These are phyloP conservation scores for Pyrenophora tritici-repentis DNA, from an alignment of 2,329 filamentous ascomycete genomes.

Conservation along the genomic window DNA sequence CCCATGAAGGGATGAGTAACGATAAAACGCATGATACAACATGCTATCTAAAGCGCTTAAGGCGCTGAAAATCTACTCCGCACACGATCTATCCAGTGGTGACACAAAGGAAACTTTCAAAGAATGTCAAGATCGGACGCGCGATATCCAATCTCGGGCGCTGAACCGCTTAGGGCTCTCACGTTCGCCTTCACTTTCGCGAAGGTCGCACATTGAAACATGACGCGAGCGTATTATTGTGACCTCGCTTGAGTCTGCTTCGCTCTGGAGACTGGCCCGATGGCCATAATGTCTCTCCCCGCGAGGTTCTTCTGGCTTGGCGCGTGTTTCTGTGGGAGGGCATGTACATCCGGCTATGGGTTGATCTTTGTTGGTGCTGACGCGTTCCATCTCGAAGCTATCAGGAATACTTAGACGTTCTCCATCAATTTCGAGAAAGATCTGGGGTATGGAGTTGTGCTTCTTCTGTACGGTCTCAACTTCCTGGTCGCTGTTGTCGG, in stretches of 20 bases:
- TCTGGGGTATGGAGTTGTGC: background rate
- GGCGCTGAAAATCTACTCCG: background rate
- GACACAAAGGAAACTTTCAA: no score
- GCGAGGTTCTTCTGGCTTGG: background rate
- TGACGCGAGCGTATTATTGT: background rate
- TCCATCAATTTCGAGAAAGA: background rate
- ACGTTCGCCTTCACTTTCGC: background rate
- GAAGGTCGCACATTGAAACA: background rate
- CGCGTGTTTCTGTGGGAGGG: background rate
- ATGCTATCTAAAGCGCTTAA: background rate
- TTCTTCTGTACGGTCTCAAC: background rate
- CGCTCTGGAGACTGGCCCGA: background rate
- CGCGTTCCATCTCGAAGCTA: no score
- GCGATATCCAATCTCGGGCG: background rate
- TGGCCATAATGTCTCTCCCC: background rate
- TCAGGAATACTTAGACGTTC: no score
- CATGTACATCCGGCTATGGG: background rate
- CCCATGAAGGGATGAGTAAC: no score
- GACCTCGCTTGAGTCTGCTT: constrained; percentile 3
- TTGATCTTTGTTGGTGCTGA: no score
- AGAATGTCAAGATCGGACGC: background rate
- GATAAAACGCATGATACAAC: no score
- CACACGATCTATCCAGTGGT: background rate
- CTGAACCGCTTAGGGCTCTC: background rate
- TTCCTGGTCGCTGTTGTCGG: background rate